Evolutionary conservation across 768 basidiomycete genomes (phyloP), one percentile per base, ranked within the genome.

Genomic region (Hemileccinum impolitum): DNA sequence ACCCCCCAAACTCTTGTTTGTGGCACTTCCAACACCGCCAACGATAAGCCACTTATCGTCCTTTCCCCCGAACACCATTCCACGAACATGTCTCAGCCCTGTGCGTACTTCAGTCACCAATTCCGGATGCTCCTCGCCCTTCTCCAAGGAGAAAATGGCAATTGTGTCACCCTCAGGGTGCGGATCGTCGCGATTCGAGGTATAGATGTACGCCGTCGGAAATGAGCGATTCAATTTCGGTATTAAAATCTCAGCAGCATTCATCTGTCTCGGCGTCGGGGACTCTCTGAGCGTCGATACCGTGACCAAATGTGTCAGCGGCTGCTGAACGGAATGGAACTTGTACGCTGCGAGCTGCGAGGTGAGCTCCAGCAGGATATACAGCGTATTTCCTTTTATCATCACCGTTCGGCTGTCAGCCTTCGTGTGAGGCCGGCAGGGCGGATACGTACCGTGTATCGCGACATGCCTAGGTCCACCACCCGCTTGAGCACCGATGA

Each of bases 101-200:
- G 85, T 84, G 43, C 80, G 73, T 17, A 88, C 75, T 60, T 90
- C 87, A 6, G 67, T 69, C 10, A 85, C 72, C 36, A 84, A 71
- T 50, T 76, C 70, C 2, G 81, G 72, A 21, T 64, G 58, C 23
- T 72, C 72, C 15, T 73, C 65, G 10, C 66, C 64, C 6, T 73
- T 70, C 9, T 71, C 70, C 37, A 83, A 72, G 7, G 78, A 72
- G 68, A 85, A 90, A 28, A 90, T 77, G 6, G 87, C 75, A 53
- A 92, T 79, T 26, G 79, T 78, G 63, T 92, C 89, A 19, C 89
- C 87, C 39, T 76, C 80, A 0, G 80, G 71, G 18, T 79, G 75
- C 5, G 82, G 82, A 58, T 88, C 82, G 56, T 89, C 84, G 28
- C 90, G 76, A 65, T 90, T 92, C 4, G 88, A 85, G 11, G 80